A percentile compares a stretch with the other conserved stretches of the same genome.
Evolutionary conservation across 192 early-diverging fungal species (phyloP).

Genomic region (Lunasporangiospora selenospora): DNA sequence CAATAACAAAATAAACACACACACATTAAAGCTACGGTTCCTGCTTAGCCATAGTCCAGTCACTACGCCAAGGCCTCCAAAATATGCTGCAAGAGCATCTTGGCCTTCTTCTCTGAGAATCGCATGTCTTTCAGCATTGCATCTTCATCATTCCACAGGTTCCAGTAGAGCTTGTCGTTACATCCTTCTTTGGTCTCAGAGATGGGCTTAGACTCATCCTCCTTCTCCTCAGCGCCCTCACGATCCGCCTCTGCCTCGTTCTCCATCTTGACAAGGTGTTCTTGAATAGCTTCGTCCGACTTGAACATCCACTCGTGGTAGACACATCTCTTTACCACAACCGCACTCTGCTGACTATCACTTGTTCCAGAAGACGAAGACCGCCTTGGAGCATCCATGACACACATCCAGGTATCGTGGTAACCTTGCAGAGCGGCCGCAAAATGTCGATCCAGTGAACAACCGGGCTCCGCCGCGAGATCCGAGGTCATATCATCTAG

Average conservation of each 20-base stretch:
- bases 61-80: too few species aligned
- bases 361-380: neutral
- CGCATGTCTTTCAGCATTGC: conserved; percentile 7
- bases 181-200: conserved; percentile 1
- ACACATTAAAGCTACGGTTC: too few species aligned
- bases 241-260: too few species aligned
- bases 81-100: conserved; percentile 26
- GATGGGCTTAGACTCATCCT: conserved; percentile 8
- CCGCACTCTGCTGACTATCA: neutral
- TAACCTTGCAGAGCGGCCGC: conserved; percentile 27
- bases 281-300: conserved; percentile 12
- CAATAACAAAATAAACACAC: too few species aligned
- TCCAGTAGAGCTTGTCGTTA: conserved; percentile 37
- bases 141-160: conserved; percentile 24
- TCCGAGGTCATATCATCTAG: conserved; percentile 17
- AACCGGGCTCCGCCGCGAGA: neutral
- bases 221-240: neutral
- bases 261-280: too few species aligned
- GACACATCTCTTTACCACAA: neutral
- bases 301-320: conserved; percentile 36
- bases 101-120: conserved; percentile 12
- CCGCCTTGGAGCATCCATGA: neutral
- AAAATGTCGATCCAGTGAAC: conserved; percentile 26
- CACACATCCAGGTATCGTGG: conserved; percentile 36
- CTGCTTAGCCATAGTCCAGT: too few species aligned